These are phyloP conservation scores for Ramaria rubella DNA, from an alignment of 768 basidiomycete genomes.

Conservation along the genomic window DNA sequence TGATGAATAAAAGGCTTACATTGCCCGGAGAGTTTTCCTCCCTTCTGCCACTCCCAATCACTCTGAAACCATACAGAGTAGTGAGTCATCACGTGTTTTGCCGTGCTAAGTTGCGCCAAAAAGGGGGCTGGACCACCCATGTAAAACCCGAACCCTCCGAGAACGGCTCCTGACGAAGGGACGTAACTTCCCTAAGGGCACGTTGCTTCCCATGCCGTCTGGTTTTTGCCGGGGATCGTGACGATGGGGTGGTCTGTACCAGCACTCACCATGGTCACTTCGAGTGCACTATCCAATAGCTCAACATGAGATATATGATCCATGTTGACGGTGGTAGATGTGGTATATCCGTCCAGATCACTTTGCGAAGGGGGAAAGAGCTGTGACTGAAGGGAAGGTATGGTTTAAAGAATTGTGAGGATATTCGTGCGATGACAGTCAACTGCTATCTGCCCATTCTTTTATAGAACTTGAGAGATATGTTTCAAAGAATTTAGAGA, in stretches of 20 bases:
- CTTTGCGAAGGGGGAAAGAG: conserved; percentile 2
- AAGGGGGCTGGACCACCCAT: conserved; percentile 47
- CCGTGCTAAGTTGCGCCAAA: conserved; percentile 26
- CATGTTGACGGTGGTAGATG: conserved; percentile 8
- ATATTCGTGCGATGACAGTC: too few relatives aligned
- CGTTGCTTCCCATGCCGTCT: conserved; percentile 52
- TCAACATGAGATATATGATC: neutral
- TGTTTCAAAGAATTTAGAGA: too few relatives aligned
- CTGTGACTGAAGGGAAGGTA: conserved; percentile 4
- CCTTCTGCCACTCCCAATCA: conserved; percentile 64
- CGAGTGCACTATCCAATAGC: conserved; percentile 38
- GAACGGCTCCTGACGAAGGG: conserved; percentile 39
- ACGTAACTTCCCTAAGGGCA: conserved; percentile 59
- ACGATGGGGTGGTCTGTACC: conserved; percentile 30
- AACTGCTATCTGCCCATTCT: too few relatives aligned
- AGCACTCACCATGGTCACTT: conserved; percentile 42
- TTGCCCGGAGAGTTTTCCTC: conserved; percentile 70
- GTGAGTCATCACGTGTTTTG: conserved; percentile 51
- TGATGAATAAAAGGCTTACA: conserved; percentile 47
- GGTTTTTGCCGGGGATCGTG: conserved; percentile 16
- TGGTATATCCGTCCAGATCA: conserved; percentile 3
- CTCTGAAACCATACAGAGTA: conserved; percentile 61
- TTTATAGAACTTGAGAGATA: too few relatives aligned
- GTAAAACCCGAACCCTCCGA: conserved; percentile 70
- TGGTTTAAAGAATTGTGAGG: too few relatives aligned